Evolutionary conservation across 2,329 filamentous ascomycete genomes (phyloP).

Genomic region (Venturia asperata): DNA sequence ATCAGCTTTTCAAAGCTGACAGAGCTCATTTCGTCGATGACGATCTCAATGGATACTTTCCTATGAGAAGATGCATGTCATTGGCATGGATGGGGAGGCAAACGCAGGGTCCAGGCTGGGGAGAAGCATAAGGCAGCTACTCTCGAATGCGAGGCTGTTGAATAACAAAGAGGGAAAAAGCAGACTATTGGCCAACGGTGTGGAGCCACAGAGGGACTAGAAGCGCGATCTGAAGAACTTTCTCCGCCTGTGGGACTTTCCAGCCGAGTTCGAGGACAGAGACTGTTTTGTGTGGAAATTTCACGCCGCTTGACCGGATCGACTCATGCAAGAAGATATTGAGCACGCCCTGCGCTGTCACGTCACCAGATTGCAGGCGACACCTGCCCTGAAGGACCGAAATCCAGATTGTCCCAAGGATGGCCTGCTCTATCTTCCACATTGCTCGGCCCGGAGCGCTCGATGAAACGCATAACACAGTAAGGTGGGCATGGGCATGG

Average conservation of each 20-base stretch:
- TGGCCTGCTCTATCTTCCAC: no score
- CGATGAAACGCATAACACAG: no score
- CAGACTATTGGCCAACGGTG: no score
- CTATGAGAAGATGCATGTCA: background rate
- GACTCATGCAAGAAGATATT: background rate
- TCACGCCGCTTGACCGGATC: background rate
- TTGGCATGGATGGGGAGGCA: background rate
- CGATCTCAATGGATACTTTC: background rate
- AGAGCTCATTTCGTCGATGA: background rate
- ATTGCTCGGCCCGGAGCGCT: no score
- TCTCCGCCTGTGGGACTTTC: no score
- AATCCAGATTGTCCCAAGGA: background rate
- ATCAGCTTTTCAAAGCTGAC: background rate
- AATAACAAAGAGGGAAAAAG: no score
- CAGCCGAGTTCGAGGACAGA: background rate
- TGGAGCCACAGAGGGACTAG: no score
- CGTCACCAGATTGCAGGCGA: background rate
- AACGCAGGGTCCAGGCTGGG: conserved; percentile 7
- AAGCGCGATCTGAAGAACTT: no score
- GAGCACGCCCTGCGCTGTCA: background rate
- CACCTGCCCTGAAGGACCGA: background rate
- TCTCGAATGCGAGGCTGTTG: background rate
- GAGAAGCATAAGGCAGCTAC: background rate
- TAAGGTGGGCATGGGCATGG: no score
- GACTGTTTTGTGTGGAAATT: background rate